Conservation (phyloP, 495 filamentous ascomycete genomes). For the Neurospora sp. region DNA sequence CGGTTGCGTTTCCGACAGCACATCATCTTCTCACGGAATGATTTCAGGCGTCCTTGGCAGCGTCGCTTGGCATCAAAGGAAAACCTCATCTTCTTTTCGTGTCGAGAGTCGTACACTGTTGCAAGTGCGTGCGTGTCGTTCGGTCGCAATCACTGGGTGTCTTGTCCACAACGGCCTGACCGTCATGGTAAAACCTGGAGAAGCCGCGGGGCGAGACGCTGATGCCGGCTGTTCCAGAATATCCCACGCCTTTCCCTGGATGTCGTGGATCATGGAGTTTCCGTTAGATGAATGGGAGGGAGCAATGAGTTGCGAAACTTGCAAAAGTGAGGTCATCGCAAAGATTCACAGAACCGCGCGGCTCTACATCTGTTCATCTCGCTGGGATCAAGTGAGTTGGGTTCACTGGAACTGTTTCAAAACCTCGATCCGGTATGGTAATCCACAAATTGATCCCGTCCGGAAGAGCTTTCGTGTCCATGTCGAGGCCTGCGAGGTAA, state of each 20-base stretch:
- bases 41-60: not conserved
- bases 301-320: not conserved
- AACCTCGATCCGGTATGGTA: not conserved
- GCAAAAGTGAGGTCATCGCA: not conserved
- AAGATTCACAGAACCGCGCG: not conserved
- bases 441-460: not conserved
- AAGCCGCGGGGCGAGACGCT: not conserved
- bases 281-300: not conserved
- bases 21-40: not conserved
- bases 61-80: not conserved
- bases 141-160: not conserved
- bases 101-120: not conserved
- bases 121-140: not conserved
- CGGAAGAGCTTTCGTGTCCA: not conserved
- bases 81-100: not conserved
- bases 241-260: not conserved
- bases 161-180: not conserved
- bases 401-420: not conserved
- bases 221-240: not conserved
- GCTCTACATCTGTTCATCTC: not conserved
- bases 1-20: not conserved
- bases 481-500: not conserved
- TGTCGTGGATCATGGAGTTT: not conserved
- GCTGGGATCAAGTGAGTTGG: not conserved
- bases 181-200: not conserved